phyloP scores from a whole-genome alignment of 139 green algal species.

The Penium margaritaceum region DNA sequence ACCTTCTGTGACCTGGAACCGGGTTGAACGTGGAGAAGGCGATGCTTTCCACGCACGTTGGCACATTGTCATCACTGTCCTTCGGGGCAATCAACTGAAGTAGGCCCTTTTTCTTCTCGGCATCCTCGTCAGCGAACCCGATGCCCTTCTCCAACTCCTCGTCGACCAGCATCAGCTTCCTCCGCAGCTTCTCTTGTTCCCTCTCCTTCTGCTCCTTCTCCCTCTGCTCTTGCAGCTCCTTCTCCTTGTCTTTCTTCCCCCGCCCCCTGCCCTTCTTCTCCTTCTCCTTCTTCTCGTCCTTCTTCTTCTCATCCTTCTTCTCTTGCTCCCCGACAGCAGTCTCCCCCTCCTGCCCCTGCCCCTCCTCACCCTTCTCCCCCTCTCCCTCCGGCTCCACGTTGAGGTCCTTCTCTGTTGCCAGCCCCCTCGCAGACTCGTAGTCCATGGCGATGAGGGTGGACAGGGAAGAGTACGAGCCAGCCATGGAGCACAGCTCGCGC shows the following conservation, averaged over 20 bases:
- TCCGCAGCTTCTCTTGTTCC: neutral
- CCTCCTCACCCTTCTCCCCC: neutral
- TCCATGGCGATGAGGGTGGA: conserved; percentile 27
- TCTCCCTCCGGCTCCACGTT: conserved; percentile 1
- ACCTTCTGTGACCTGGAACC: conserved; percentile 34
- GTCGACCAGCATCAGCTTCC: neutral
- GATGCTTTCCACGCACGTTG: conserved; percentile 25
- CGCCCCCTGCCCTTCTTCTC: neutral
- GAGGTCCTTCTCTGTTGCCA: neutral
- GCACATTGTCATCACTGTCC: neutral
- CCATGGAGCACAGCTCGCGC: conserved; percentile 34
- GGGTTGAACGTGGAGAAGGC: conserved; percentile 41
- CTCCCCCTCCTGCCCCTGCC: neutral
- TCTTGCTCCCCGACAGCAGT: neutral
- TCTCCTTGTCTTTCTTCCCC: neutral
- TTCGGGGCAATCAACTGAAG: neutral
- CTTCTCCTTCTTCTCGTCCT: conserved; percentile 8
- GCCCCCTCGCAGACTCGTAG: conserved; percentile 9
- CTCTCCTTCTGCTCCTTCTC: neutral
- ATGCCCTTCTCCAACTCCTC: conserved; percentile 22
- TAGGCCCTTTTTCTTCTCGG: neutral
- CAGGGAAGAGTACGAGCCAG: conserved; percentile 6
- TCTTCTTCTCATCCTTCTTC: neutral
- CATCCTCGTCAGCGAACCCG: neutral
- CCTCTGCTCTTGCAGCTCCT: conserved; percentile 2